Base-by-base conservation (phyloP, 2,329 filamentous ascomycete genomes). In the Pseudovirgaria hyperparasitica region DNA sequence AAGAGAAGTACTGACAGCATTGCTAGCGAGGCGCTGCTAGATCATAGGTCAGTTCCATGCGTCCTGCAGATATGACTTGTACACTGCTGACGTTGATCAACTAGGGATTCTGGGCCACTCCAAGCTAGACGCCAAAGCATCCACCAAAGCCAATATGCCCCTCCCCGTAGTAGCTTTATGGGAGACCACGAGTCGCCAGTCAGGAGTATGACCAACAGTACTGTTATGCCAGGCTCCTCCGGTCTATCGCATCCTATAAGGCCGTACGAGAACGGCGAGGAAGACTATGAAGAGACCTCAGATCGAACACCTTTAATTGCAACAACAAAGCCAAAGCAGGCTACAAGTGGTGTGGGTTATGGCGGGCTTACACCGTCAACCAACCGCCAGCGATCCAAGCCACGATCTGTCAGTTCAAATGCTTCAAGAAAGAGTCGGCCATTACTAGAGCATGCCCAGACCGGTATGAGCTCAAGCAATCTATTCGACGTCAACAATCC, bases 1-100 rank as follows among this genome's bases (percentile, higher is more conserved):
- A 48, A 76, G 36, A 96, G 87, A 57, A 76, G 69, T 42, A 85
- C 81, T 1, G n/a, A n/a, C n/a, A 96, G 87, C 52, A 61, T 96
- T 36, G 87, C 94, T 40, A 94, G 85, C 51, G 78, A 92, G 48
- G 76, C 72, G 6, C 60, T 96, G 39, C 61, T 96, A 11, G 87
- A 96, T 54, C 87, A 96, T 54, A 72, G 84, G 74, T 80, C 57
- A 20, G 26, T 18, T 23, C 19, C 6, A n/a, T n/a, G n/a, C n/a
- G 16, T n/a, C 6, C 20, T 18, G 18, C 9, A 8, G 16, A 6
- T 16, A 11, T 10, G 8, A 26, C 24, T 18, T 18, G 10, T 18
- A 24, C 13, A 9, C 6, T 4, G 14, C 27, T 27, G 13, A 33
- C 16, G 28, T 23, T 15, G 4, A 18, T 19, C 16, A 16, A 23